Conservation (phyloP, 805 yeast species). For the Candida endomychidarum region DNA sequence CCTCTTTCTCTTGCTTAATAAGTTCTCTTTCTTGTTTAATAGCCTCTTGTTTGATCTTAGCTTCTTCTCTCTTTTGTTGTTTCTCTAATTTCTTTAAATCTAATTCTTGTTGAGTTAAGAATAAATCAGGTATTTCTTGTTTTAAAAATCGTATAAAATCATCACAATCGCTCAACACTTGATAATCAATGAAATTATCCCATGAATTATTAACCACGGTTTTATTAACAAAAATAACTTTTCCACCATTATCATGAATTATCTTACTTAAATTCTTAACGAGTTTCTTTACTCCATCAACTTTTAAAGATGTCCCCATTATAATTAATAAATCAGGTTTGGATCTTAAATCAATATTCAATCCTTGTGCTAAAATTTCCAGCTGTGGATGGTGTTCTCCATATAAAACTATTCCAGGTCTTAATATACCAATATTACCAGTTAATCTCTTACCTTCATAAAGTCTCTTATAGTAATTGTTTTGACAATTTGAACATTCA, state of each 20-base stretch:
- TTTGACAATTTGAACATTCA: constrained; percentile 69
- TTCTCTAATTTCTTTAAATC: constrained; percentile 38
- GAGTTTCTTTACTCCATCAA: constrained; percentile 80
- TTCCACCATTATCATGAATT: constrained; percentile 78
- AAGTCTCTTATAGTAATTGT: constrained; percentile 53
- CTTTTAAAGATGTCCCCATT: constrained; percentile 90
- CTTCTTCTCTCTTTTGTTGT: constrained; percentile 10
- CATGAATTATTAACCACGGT: constrained; percentile 62
- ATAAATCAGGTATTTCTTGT: constrained; percentile 57
- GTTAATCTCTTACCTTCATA: constrained; percentile 72
- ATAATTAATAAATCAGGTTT: constrained; percentile 81
- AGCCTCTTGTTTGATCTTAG: constrained; percentile 7
- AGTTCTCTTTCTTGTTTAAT: constrained; percentile 11
- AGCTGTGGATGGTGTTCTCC: constrained; percentile 93
- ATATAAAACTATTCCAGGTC: constrained; percentile 89
- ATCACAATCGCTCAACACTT: constrained; percentile 79
- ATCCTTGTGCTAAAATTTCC: constrained; percentile 71
- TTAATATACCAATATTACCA: constrained; percentile 67
- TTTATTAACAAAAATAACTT: constrained; percentile 73
- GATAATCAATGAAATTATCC: constrained; percentile 75
- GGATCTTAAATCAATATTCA: constrained; percentile 61
- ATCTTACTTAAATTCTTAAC: constrained; percentile 67
- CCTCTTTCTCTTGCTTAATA: constrained; percentile 11
- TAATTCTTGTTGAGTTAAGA: constrained; percentile 54
- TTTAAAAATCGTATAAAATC: constrained; percentile 64